Conservation (phyloP, 2,329 filamentous ascomycete species). For the Aspergillus quadricinctus region DNA sequence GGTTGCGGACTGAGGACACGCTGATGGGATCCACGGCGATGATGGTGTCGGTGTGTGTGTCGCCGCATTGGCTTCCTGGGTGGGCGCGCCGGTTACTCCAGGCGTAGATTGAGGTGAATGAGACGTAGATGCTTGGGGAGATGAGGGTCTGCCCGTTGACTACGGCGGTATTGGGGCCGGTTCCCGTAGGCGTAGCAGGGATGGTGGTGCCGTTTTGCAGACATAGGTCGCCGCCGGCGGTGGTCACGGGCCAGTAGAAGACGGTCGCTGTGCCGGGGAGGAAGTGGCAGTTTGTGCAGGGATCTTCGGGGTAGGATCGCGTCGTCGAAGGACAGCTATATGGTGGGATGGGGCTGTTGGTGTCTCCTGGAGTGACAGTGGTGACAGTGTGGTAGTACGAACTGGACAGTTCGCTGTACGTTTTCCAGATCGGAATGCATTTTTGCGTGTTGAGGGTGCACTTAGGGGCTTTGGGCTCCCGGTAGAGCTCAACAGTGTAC, state of each 20-base stretch:
- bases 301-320: conserved; percentile 14
- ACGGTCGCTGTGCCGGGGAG: conserved; percentile 18
- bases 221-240: conserved; percentile 15
- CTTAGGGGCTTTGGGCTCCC: conserved; percentile 4
- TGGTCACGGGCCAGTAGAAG: conserved; percentile 24
- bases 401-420: conserved; percentile 10
- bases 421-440: conserved; percentile 21
- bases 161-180: conserved; percentile 17
- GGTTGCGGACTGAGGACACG: conserved; percentile 14
- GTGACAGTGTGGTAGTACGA: conserved; percentile 6
- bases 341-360: conserved; percentile 15
- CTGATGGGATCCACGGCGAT: conserved; percentile 14
- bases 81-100: conserved; percentile 17
- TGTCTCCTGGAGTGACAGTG: conserved; percentile 13
- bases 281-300: conserved; percentile 18
- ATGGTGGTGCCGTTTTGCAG: conserved; percentile 17
- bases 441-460: conserved; percentile 14
- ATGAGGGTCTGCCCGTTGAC: conserved; percentile 16
- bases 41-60: conserved; percentile 13
- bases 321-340: conserved; percentile 9
- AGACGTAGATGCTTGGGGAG: conserved; percentile 20
- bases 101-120: conserved; percentile 20
- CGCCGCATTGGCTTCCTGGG: conserved; percentile 15
- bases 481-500: conserved; percentile 5
- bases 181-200: conserved; percentile 8